A percentile compares a stretch with the other conserved stretches of the same genome.
These are phyloP conservation scores for Lactarius deliciosus DNA, from an alignment of 768 basidiomycete genomes.

Conservation along the genomic window DNA sequence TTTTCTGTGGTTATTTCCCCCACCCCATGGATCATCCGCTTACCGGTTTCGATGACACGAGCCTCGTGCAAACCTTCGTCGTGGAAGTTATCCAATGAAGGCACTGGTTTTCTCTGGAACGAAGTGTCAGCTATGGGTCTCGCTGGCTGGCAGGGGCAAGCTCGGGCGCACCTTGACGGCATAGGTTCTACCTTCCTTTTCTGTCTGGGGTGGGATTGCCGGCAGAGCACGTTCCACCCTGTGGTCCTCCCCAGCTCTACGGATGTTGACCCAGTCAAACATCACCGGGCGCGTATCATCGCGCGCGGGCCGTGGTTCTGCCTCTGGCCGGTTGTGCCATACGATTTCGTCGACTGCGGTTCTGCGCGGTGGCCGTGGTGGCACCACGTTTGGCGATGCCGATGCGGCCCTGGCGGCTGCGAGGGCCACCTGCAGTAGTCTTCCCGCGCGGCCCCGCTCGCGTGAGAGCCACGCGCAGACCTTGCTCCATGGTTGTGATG, in stretches of 20 bases:
- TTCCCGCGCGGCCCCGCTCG: slow-evolving; percentile 26
- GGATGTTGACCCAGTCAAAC: slow-evolving; percentile 27
- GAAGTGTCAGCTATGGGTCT: neutral
- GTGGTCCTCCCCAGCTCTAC: slow-evolving; percentile 16
- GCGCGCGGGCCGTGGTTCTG: slow-evolving; percentile 13
- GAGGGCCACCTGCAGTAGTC: slow-evolving; percentile 20
- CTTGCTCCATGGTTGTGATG: slow-evolving; percentile 20
- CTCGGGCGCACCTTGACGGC: slow-evolving; percentile 21
- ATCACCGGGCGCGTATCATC: slow-evolving; percentile 25
- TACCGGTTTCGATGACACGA: slow-evolving; percentile 17
- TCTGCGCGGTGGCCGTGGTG: slow-evolving; percentile 9
- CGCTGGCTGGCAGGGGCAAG: neutral
- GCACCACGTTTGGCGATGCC: slow-evolving; percentile 21
- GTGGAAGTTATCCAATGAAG: slow-evolving; percentile 21
- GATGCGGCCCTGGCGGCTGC: slow-evolving; percentile 22
- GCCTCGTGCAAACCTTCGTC: slow-evolving; percentile 14
- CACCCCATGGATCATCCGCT: slow-evolving; percentile 12
- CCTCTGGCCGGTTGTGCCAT: slow-evolving; percentile 19
- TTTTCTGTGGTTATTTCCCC: slow-evolving; percentile 10
- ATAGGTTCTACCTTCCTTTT: slow-evolving; percentile 16
- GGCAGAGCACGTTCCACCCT: slow-evolving; percentile 24
- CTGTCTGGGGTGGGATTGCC: slow-evolving; percentile 12
- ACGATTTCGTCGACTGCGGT: slow-evolving; percentile 12
- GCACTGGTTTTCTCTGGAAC: slow-evolving; percentile 26
- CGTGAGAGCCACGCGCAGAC: slow-evolving; percentile 29